Base-by-base conservation (phyloP, 176 grass and related monocot species). In the Tillandsia fasciculata region DNA sequence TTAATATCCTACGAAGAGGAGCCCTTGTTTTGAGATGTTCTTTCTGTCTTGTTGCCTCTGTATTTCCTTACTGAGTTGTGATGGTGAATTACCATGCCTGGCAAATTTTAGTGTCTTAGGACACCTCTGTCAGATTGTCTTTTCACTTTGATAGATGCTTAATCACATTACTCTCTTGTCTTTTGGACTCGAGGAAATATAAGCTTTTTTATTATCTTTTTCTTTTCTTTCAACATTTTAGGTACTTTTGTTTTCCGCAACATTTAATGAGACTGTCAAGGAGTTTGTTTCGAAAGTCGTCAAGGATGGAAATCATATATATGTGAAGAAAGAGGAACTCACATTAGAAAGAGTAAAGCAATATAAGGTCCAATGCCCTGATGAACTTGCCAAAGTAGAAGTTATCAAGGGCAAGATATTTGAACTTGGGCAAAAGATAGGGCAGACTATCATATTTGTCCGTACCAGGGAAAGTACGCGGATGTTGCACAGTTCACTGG, bases 211-310 rank as follows among this genome's bases (percentile, higher is more conserved):
- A 75, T 77, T 17, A 66, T 70, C 64, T 52, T 77, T 67, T 22
- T 11, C 48, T 27, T 67, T 4, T 11, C 64, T 47, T 42, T 42
- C 14, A 49, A 70, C 69, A 51, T 48, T 72, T 1, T 48, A 99
- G 94, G 93, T 90, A 49, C 86, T 97, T 85, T 82, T 92, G 50
- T 97, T 97, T 80, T 97, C 93, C 85, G 89, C 93, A 13, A 92
- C 93, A 48, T 97, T 97, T 49, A 84, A 97, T 58, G 93, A 97
- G 51, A 81, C 63, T 57, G 89, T 97, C 51, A 97, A 97, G 77
- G 83, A 82, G 67, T 97, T 97, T 81, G 86, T 97, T 71, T 86
- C 81, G 66, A 87, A 17, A 71, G 93, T 90, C 24, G 76, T 89
- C 49, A 85, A 68, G 66, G 83, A 92, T 76, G 93, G 83, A 76